Base-by-base conservation (phyloP, 306 rosid genomes). In the Quillaja saponaria region DNA sequence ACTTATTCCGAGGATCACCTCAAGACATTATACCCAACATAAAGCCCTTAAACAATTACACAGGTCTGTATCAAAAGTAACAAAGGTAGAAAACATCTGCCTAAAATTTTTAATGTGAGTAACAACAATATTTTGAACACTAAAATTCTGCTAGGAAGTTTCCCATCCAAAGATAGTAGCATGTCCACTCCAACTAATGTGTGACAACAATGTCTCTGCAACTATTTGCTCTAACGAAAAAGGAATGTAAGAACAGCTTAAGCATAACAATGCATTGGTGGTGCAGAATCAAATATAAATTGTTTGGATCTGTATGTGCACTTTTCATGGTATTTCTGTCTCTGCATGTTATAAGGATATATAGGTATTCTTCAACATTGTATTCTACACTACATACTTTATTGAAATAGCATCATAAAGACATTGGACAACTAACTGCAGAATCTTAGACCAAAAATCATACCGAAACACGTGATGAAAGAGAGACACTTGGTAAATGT, bases 381-480 rank as follows among this genome's bases (percentile, higher is more conserved):
- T n/a, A n/a, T n/a, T n/a, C n/a, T n/a, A n/a, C n/a, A n/a, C n/a
- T n/a, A n/a, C n/a, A n/a, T n/a, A n/a, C n/a, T n/a, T n/a, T n/a
- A n/a, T n/a, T n/a, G n/a, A n/a, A n/a, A n/a, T n/a, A n/a, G n/a
- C n/a, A n/a, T n/a, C n/a, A n/a, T n/a, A n/a, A n/a, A n/a, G n/a
- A n/a, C n/a, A n/a, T n/a, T n/a, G n/a, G n/a, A n/a, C n/a, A n/a
- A n/a, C n/a, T n/a, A n/a, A n/a, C n/a, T n/a, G n/a, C n/a, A n/a
- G n/a, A n/a, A n/a, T n/a, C n/a, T n/a, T n/a, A n/a, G n/a, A 18
- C 58, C 15, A 56, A 48, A 50, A 53, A 58, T 38, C 75, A 63
- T 73, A 89, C 95, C 73, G 25, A 80, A 64, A 74, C 54, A 10
- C 58, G 76, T 34, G 75, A 80, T 6, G 81, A 71, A 58, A 79